Evolutionary conservation across 441 rosid genomes (phyloP).

Genomic region (Omphalea diandra): DNA sequence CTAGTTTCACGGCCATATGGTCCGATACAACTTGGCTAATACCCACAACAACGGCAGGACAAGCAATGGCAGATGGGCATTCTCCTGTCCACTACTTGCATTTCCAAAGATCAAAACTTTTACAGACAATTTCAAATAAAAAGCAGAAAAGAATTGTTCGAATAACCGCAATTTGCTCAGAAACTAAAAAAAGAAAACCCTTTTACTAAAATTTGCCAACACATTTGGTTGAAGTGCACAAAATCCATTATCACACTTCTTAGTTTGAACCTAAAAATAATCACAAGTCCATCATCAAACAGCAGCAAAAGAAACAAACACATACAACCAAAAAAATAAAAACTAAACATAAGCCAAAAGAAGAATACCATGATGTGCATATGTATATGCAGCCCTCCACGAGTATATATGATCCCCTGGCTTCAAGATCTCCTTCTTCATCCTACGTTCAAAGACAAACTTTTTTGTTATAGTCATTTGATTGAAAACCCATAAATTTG

Average conservation of each 20-base stretch:
- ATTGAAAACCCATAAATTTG: constrained; percentile 12
- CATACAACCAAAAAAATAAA: background rate
- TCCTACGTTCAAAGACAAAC: constrained; percentile 30
- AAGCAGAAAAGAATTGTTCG: background rate
- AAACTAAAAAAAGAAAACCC: background rate
- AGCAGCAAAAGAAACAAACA: background rate
- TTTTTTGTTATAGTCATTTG: background rate
- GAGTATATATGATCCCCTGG: constrained; percentile 76
- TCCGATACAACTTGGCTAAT: background rate
- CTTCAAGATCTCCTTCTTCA: constrained; percentile 43
- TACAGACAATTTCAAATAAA: background rate
- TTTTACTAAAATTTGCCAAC: background rate
- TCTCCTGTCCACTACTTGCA: background rate
- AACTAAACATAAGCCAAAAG: background rate
- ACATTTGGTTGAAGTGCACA: background rate
- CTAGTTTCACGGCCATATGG: background rate
- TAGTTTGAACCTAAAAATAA: background rate
- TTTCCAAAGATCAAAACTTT: background rate
- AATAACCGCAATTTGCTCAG: background rate
- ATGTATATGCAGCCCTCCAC: constrained; percentile 67
- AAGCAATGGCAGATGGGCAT: background rate
- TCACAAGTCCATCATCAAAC: background rate
- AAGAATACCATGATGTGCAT: constrained; percentile 62
- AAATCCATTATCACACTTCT: background rate
- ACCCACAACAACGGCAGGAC: background rate